Percentiles rank a stretch among this genome's conserved stretches.
Conservation (phyloP, 2,329 filamentous ascomycete genomes). For the Fusarium compactum region DNA sequence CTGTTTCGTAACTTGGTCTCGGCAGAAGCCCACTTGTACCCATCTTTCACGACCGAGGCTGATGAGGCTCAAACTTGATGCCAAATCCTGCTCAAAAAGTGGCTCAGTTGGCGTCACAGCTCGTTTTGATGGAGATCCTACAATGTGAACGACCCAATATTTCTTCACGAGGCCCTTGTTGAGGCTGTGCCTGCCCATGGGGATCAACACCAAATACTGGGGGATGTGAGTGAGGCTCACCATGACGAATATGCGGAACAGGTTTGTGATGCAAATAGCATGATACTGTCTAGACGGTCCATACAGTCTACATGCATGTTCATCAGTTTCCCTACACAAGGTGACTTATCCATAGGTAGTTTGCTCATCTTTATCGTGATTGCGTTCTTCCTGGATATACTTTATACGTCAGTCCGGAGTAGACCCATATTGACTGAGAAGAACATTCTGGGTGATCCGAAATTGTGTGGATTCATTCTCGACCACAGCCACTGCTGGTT, state of each 20-base stretch:
- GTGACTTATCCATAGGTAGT: neutral
- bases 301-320: neutral
- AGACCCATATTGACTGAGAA: neutral
- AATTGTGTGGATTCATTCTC: neutral
- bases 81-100: constrained; percentile 5
- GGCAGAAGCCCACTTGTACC: constrained; percentile 5
- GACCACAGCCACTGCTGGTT: neutral
- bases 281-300: neutral
- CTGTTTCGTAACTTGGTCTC: neutral
- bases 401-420: constrained; percentile 7
- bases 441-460: neutral
- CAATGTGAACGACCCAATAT: neutral
- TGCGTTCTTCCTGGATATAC: neutral
- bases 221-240: neutral
- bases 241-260: neutral
- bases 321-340: neutral
- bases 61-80: neutral
- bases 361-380: neutral
- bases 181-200: neutral
- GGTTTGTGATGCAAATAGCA: neutral
- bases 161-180: neutral
- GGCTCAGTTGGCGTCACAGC: neutral
- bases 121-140: neutral
- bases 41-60: constrained; percentile 2
- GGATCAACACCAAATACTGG: neutral